These are phyloP conservation scores for Primulina tabacum DNA, from an alignment of 257 asterid genomes.

Conservation along the genomic window DNA sequence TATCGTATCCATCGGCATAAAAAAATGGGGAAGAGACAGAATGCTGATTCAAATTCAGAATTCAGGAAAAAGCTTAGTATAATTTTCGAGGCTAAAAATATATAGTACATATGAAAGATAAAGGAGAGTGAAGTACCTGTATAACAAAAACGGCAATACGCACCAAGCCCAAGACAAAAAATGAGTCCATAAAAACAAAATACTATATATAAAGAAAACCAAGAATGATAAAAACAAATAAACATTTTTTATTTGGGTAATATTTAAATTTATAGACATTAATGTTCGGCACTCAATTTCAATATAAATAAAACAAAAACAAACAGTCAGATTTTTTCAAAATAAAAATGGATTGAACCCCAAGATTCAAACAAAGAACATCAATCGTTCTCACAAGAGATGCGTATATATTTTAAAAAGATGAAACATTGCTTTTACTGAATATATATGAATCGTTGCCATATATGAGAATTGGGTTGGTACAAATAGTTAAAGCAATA, in stretches of 20 bases:
- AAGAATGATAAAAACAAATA: no score
- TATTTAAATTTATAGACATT: no score
- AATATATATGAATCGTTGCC: background rate
- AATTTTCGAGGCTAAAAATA: background rate
- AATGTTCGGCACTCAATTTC: no score
- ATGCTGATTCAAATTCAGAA: slow-evolving; percentile 10
- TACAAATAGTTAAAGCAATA: slow-evolving; percentile 1
- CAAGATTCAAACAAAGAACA: slow-evolving; percentile 2
- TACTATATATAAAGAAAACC: no score
- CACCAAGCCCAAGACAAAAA: slow-evolving; percentile 29
- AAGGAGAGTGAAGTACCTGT: background rate
- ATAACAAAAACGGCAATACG: slow-evolving; percentile 29
- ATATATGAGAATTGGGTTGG: background rate
- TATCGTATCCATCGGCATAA: slow-evolving; percentile 33
- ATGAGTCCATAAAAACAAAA: slow-evolving; percentile 18
- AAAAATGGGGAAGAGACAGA: background rate
- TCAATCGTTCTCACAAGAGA: slow-evolving; percentile 41
- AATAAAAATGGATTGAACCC: no score
- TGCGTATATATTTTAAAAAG: slow-evolving; percentile 12
- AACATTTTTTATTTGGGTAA: no score
- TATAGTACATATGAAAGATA: background rate
- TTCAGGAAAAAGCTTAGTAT: background rate
- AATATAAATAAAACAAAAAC: no score
- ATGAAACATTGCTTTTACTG: slow-evolving; percentile 13
- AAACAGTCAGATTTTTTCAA: no score